Base-by-base conservation (phyloP, 2,329 filamentous ascomycete genomes). In the Pleomassaria siparia region DNA sequence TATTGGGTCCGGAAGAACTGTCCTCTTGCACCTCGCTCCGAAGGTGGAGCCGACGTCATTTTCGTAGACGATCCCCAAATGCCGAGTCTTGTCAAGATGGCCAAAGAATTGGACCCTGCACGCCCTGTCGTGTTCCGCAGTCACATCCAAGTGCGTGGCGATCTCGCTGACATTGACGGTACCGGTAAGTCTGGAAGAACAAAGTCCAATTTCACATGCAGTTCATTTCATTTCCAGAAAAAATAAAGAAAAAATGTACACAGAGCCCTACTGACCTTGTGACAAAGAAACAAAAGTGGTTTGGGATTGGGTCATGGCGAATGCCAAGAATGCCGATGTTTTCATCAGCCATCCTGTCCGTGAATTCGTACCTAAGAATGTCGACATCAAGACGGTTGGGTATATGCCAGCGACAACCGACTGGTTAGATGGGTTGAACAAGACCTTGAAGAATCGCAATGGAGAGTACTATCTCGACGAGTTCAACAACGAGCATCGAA, bases 11-110 rank as follows among this genome's bases (percentile, higher is more conserved):
- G 76, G 2, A 73, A 82, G 10, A 83, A 81, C 2, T 88, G 88
- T 0, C 87, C 88, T 4, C 74, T 94, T 10, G 76, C 78, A 2
- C 72, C 82, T 25, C 80, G 82, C 0, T 77, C 80, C 18, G 78
- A 88, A 42, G 88, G 88, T 11, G 88, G 88, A 51, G 88, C 88
- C 9, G 84, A 92, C 68, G 74, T 92, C 25, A 79, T 94, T 50
- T 78, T 92, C 51, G 83, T 92, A 43, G 89, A 94, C 59, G 89
- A 94, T 57, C 88, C 88, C 1, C 89, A 94, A 69, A 92, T 92
- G 88, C 88, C 88, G 2, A 82, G 81, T 5, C 75, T 94, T 29
- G 89, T 92, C 44, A 84, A 85, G 3, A 74, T 92, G 26, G 86
- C 89, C 62, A 92, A 91, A 72, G 73, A 81, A 47, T 50, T 79